Evolutionary conservation across 164 flowering plant genomes (phyloP).

Genomic region (Vitis cinerea): DNA sequence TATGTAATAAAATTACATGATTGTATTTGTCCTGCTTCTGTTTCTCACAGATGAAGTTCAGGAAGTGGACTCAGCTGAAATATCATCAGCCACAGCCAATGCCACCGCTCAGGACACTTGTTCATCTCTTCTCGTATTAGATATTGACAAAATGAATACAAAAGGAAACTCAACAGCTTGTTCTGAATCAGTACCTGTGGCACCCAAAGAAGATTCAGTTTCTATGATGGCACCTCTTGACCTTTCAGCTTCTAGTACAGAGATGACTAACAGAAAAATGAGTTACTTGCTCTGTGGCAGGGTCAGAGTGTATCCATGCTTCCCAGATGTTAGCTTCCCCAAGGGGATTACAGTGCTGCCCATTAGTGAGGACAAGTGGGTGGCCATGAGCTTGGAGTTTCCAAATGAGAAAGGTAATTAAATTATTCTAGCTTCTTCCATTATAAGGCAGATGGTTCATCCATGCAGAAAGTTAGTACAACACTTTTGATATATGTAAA

Average conservation of each 20-base stretch:
- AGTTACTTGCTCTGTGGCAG: constrained; percentile 33
- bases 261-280: constrained; percentile 5
- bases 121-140: neutral
- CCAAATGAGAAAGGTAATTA: constrained; percentile 21
- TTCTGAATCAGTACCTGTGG: constrained; percentile 1
- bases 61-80: constrained; percentile 8
- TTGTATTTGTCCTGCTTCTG: neutral
- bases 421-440: neutral
- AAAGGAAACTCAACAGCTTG: constrained; percentile 7
- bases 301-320: constrained; percentile 37
- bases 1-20: too few species aligned
- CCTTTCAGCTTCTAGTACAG: constrained; percentile 8
- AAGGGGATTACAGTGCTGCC: constrained; percentile 37
- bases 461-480: too few species aligned
- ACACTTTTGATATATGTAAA: too few species aligned
- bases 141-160: neutral
- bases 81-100: neutral
- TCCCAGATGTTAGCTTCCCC: constrained; percentile 32
- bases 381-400: constrained; percentile 46
- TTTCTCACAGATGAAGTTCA: constrained; percentile 19
- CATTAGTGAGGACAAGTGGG: constrained; percentile 49
- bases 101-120: neutral
- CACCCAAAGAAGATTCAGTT: constrained; percentile 14
- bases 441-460: neutral
- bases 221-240: constrained; percentile 5